These are phyloP conservation scores for Ehretia macrophylla DNA, from an alignment of 257 asterid species.

Conservation along the genomic window DNA sequence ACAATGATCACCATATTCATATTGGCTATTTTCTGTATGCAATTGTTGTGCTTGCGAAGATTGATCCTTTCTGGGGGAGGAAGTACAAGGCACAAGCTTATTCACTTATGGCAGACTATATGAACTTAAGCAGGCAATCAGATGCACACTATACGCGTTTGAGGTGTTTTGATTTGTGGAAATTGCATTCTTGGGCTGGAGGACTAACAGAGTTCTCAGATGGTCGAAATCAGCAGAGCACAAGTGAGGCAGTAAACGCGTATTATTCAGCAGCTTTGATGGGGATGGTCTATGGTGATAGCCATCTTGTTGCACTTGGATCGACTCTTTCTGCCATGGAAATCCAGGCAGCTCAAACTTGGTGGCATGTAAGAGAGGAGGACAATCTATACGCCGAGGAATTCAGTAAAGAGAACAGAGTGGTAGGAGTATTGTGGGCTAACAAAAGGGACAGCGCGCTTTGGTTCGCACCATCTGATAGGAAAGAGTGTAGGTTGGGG, in stretches of 20 bases:
- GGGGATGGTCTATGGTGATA: conserved; percentile 91
- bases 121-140: conserved; percentile 57
- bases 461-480: conserved; percentile 84
- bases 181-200: conserved; percentile 94
- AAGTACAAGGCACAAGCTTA: conserved; percentile 69
- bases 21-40: conserved; percentile 84
- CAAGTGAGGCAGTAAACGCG: conserved; percentile 89
- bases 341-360: conserved; percentile 71
- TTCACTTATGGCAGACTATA: conserved; percentile 76
- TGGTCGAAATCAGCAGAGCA: conserved; percentile 91
- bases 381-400: conserved; percentile 48
- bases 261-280: conserved; percentile 89
- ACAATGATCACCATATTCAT: conserved; percentile 87
- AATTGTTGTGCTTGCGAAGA: conserved; percentile 80
- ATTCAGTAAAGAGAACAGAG: conserved; percentile 58
- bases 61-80: conserved; percentile 87
- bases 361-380: conserved; percentile 88
- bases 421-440: conserved; percentile 88
- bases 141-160: conserved; percentile 57
- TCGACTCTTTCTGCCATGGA: conserved; percentile 71
- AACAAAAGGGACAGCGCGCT: conserved; percentile 80
- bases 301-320: conserved; percentile 69
- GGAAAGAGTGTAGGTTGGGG: conserved; percentile 82
- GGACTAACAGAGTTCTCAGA: conserved; percentile 89
- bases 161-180: conserved; percentile 83